Conservation (phyloP, 306 rosid species). For the Hylodesmum podocarpum region DNA sequence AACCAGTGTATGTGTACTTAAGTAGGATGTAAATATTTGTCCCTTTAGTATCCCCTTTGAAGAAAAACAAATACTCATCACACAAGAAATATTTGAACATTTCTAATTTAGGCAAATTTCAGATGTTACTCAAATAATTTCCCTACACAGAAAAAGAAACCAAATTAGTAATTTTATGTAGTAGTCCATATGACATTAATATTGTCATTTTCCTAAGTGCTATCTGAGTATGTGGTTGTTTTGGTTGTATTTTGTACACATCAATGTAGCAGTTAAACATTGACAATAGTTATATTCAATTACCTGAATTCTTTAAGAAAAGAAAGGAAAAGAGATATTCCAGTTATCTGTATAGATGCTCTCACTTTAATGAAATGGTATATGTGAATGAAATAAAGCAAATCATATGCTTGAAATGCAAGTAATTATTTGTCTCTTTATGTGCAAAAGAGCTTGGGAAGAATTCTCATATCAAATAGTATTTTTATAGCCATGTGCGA, state of each 20-base stretch:
- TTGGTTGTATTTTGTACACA: too few species aligned
- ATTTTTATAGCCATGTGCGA: constrained; percentile 24
- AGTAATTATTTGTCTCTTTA: constrained; percentile 48
- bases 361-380: constrained; percentile 1
- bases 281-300: neutral
- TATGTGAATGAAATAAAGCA: constrained; percentile 33
- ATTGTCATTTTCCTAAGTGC: neutral
- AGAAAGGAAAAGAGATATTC: constrained; percentile 32
- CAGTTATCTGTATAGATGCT: constrained; percentile 35
- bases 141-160: neutral
- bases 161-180: neutral
- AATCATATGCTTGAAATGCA: constrained; percentile 58
- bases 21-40: neutral
- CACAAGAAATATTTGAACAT: neutral
- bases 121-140: neutral
- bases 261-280: neutral
- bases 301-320: neutral
- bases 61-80: neutral
- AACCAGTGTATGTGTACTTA: neutral
- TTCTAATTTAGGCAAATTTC: neutral
- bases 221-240: neutral
- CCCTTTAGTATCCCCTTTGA: neutral
- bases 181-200: neutral
- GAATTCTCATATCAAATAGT: constrained; percentile 6
- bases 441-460: constrained; percentile 20